These are phyloP conservation scores for Plantago ovata DNA, from an alignment of 257 asterid genomes.

Conservation along the genomic window DNA sequence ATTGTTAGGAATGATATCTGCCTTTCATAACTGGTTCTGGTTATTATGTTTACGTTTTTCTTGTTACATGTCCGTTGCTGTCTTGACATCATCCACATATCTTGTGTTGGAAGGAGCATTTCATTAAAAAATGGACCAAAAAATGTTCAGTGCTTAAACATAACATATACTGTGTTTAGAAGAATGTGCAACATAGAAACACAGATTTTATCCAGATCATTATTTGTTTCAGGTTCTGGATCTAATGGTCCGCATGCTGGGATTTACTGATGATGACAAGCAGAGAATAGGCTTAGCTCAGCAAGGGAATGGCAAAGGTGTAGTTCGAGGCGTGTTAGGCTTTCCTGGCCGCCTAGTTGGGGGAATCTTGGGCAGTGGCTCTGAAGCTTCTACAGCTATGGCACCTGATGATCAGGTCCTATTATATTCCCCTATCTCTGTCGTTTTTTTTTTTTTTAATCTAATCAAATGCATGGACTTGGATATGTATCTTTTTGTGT, in stretches of 20 bases:
- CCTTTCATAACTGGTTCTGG: not conserved
- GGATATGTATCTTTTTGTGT: not conserved
- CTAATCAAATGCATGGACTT: slow-evolving; percentile 6
- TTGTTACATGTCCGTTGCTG: too few relatives aligned
- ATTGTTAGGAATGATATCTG: slow-evolving; percentile 2
- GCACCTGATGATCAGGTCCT: slow-evolving; percentile 80
- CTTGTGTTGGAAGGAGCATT: too few relatives aligned
- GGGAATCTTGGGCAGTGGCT: slow-evolving; percentile 70
- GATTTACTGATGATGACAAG: slow-evolving; percentile 96
- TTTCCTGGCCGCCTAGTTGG: slow-evolving; percentile 95
- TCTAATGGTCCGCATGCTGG: slow-evolving; percentile 95
- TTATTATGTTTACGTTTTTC: too few relatives aligned
- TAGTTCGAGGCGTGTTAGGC: slow-evolving; percentile 93
- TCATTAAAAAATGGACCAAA: too few relatives aligned
- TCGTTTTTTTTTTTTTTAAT: slow-evolving; percentile 2
- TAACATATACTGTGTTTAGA: too few relatives aligned
- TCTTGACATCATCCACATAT: not conserved
- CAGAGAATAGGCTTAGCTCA: slow-evolving; percentile 88
- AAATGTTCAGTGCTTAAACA: too few relatives aligned
- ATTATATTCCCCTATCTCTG: slow-evolving; percentile 1
- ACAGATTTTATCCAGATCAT: not conserved
- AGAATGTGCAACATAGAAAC: not conserved
- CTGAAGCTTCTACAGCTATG: slow-evolving; percentile 43
- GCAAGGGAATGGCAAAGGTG: slow-evolving; percentile 90
- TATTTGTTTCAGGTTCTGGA: slow-evolving; percentile 68